Base-by-base conservation (phyloP, 495 filamentous ascomycete species). In the Annulohypoxylon moriforme region DNA sequence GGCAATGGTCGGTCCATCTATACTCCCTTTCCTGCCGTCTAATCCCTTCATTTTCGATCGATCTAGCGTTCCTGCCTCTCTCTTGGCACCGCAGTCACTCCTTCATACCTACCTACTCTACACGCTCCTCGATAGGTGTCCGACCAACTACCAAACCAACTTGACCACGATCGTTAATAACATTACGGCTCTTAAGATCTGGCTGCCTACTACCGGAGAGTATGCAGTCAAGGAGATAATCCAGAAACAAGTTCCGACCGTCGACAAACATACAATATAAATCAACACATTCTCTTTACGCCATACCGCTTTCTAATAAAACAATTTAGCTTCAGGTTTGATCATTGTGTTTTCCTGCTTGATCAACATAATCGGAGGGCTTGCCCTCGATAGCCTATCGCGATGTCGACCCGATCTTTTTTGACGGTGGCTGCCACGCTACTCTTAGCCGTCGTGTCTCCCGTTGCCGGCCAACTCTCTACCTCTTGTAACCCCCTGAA, bases 401-500 rank as follows among this genome's bases (percentile, higher is more conserved):
- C 79, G 73, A 72, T 81, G 77, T 47, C 76, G 25, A 60, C 79
- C 52, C 72, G 52, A 33, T 76, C 78, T 7, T 68, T 78, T 63
- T 70, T 71, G 16, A 52, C 44, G 64, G 74, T 82, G 44, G 83
- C 77, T 59, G n/a, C 76, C 40, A 79, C 76, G 75, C 81, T 86
- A 62, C 69, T 86, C 73, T 79, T 76, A n/a, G 71, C 79, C 20
- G 62, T 74, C 70, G 61, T 87, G 34, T 56, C 79, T 56, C 65
- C 80, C 14, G 83, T 80, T 68, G 73, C 79, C 36, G 89, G 87
- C 29, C 90, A 93, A 74, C 89, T 90, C 31, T 88, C 71, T 49
- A 92, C 91, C 11, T 73, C 80, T 24, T 96, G 93, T 84, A 85
- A 93, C 71, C 93, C 85, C 40, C 83, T 85, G 60, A 85, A 93